Evolutionary conservation across 352 stramenopile genomes (phyloP).

Genomic region (Phytophthora multivora): DNA sequence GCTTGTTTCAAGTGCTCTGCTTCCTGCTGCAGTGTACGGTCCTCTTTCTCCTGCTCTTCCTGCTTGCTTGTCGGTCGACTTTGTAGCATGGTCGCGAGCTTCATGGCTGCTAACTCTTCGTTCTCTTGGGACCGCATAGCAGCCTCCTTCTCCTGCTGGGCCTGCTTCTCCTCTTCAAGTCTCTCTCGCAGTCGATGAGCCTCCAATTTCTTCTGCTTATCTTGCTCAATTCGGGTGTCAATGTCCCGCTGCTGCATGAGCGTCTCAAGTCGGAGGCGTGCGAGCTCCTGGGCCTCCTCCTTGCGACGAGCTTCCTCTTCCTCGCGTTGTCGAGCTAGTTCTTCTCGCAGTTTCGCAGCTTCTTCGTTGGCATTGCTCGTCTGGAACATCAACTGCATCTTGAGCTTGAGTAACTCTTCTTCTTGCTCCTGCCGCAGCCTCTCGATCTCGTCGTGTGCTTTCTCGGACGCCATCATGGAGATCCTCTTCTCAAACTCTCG

Average conservation of each 20-base stretch:
- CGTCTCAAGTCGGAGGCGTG: conserved; percentile 53
- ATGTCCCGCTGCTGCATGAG: conserved; percentile 65
- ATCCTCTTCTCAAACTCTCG: conserved; percentile 79
- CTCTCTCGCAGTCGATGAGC: conserved; percentile 45
- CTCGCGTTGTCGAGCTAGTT: conserved; percentile 52
- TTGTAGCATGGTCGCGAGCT: conserved; percentile 55
- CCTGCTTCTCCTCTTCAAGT: conserved; percentile 47
- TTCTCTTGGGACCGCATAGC: conserved; percentile 62
- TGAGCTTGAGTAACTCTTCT: conserved; percentile 63
- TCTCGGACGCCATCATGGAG: conserved; percentile 82
- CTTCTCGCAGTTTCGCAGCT: conserved; percentile 41
- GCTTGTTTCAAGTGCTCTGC: conserved; percentile 47
- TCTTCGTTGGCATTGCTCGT: conserved; percentile 55
- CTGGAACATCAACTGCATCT: conserved; percentile 69
- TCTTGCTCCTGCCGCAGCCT: conserved; percentile 74
- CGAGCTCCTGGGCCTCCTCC: conserved; percentile 62
- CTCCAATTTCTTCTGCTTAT: conserved; percentile 42
- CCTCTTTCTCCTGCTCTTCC: conserved; percentile 43
- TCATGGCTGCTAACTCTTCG: conserved; percentile 58
- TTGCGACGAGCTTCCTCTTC: conserved; percentile 49
- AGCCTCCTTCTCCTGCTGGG: conserved; percentile 50
- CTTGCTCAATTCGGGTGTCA: conserved; percentile 39
- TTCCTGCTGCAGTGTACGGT: conserved; percentile 43
- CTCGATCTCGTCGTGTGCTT: conserved; percentile 83
- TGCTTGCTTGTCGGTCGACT: conserved; percentile 31